Base-by-base conservation (phyloP, 148 eudicot genomes). In the Talinum fruticosum region DNA sequence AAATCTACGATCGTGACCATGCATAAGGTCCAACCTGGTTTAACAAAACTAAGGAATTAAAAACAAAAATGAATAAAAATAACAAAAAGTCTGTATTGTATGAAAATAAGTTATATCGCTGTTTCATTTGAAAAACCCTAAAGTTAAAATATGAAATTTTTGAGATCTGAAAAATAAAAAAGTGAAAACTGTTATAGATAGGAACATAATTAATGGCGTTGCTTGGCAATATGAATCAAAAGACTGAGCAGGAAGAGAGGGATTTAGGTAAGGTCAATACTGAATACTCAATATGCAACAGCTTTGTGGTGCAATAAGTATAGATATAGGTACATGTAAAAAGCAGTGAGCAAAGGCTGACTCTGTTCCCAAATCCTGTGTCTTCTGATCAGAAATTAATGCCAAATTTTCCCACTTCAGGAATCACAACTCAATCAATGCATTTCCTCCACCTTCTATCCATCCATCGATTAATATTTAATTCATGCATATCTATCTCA, bases 251-350 rank as follows among this genome's bases (percentile, higher is more conserved):
- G 32, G 75, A 80, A 78, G 64, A n/a, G 34, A 80, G 71, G 66
- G 72, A 76, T 47, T 65, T 64, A 71, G 79, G 83, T 81, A 71
- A 81, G 83, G 83, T 64, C 64, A 76, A n/a, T n/a, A n/a, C n/a
- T n/a, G n/a, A n/a, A n/a, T n/a, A n/a, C n/a, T n/a, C n/a, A n/a
- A 76, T 65, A 47, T 66, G 65, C 67, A 72, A 77, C 83, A 76
- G 80, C 80, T 64, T 76, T 81, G 44, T 51, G 33, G 13, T 45
- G 80, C 80, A 76, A 66, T 81, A 72, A 76, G 68, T 65, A 76
- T 41, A 45, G 38, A 41, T 57, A 16, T 44, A 44, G 70, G 45
- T 64, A 18, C 72, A 76, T 76, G 80, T 73, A 72, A 51, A 72
- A 81, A 76, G 83, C 24, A 45, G 68, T 49, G 49, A 80, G 44